Evolutionary conservation across 164 flowering plant species (phyloP), one percentile per base, ranked within the genome.

Genomic region (Macadamia tetraphylla): DNA sequence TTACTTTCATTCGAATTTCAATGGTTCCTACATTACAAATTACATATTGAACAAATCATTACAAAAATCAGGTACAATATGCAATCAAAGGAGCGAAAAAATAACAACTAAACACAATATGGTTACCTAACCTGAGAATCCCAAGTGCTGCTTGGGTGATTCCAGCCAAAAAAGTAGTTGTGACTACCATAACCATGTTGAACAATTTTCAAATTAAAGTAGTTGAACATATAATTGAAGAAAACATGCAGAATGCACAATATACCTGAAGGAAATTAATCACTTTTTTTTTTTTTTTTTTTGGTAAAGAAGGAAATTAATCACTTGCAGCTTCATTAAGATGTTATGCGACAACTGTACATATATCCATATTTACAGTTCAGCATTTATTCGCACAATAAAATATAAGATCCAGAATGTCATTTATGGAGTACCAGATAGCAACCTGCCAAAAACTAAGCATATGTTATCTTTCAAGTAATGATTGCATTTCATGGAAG

Each of bases 331-430:
- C 60, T 73, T 71, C 67, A 3, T 60, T 64, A 12, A 90, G 66
- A 73, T 75, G 74, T 57, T 59, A 55, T 31, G 85, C 84, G 73
- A 88, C 61, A 60, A 74, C 74, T 65, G 32, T 52, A 49, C 79
- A 61, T 55, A 80, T 63, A 46, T 58, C 60, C 14, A 63, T 14
- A 60, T 71, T 73, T 55, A 80, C 73, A 62, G 46, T 60, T 44
- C 78, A 79, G 72, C 90, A 88, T 75, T 78, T 88, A 75, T 67
- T 74, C 44, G 86, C 79, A 77, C 89, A 85, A 74, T 83, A 84
- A 60, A 74, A 76, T 61, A 87, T 79, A 72, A 87, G 80, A 66
- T 88, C 86, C 66, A 88, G 66, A 73, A 84, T 76, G 48, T 87
- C 91, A 49, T 70, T 65, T 59, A 63, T 65, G 62, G 65, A 44